These are phyloP conservation scores for Cryphonectria parasitica DNA, from an alignment of 2,329 filamentous ascomycete genomes.

Conservation along the genomic window DNA sequence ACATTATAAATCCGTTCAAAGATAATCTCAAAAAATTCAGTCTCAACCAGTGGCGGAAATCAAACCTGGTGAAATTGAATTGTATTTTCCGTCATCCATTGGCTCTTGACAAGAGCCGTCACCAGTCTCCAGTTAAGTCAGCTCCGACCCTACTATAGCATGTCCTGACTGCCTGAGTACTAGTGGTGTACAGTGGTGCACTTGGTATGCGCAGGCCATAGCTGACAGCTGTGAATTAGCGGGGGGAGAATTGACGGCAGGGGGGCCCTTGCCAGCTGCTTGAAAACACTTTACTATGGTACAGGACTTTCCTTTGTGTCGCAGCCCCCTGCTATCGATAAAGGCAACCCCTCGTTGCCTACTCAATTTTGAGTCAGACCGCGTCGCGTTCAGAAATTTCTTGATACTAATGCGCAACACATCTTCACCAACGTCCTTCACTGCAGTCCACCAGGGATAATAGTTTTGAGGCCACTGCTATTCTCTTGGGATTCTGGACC, in stretches of 20 bases:
- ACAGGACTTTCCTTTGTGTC: background rate
- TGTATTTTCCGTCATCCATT: background rate
- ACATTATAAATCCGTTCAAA: background rate
- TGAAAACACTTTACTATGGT: background rate
- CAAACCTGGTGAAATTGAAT: background rate
- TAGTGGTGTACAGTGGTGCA: background rate
- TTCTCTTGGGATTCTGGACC: background rate
- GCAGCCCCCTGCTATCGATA: slow-evolving; percentile 24
- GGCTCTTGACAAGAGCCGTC: background rate
- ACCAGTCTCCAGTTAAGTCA: background rate
- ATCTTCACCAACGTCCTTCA: slow-evolving; percentile 18
- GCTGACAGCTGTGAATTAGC: background rate
- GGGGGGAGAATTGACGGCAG: background rate
- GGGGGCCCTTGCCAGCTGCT: background rate
- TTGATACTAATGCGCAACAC: slow-evolving; percentile 18
- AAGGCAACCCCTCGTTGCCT: slow-evolving; percentile 25
- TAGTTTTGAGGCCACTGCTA: background rate
- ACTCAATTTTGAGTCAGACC: slow-evolving; percentile 11
- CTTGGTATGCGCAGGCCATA: background rate
- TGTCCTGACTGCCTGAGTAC: background rate
- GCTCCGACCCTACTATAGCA: background rate
- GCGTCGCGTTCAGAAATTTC: slow-evolving; percentile 28
- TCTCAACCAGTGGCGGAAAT: background rate
- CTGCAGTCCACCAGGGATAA: slow-evolving; percentile 7
- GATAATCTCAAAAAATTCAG: background rate